phyloP scores from a whole-genome alignment of 148 eudicot species.

The Rhododendron molle region DNA sequence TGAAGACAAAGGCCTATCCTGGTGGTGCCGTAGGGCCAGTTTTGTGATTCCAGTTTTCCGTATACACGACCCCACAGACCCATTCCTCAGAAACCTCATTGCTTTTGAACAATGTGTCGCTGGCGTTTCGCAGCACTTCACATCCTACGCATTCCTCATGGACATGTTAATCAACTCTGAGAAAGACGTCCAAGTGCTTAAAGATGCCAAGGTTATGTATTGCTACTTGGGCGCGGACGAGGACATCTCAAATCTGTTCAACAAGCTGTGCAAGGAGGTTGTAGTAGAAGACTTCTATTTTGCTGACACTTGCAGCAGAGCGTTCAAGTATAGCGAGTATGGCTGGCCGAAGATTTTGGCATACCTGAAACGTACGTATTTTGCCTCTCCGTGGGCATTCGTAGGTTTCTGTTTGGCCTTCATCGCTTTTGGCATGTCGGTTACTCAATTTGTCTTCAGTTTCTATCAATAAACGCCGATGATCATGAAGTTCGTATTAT shows the following conservation, averaged over 20 bases:
- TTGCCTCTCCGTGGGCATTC: background rate
- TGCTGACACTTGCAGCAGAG: too few species aligned
- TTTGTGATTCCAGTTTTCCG: background rate
- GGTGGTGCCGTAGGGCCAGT: background rate
- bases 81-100: background rate
- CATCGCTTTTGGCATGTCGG: background rate
- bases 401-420: background rate
- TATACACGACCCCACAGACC: background rate
- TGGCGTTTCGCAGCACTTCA: background rate
- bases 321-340: background rate
- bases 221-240: background rate
- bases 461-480: background rate
- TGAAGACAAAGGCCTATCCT: background rate
- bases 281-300: background rate
- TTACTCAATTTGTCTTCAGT: background rate
- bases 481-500: background rate
- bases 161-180: background rate
- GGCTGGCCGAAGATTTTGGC: background rate
- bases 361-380: background rate
- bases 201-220: background rate
- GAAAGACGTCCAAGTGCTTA: background rate
- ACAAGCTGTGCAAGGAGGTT: too few species aligned
- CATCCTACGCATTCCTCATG: background rate
- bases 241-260: too few species aligned
- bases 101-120: constrained; percentile 4